These are phyloP conservation scores for Pleurotus tuoliensis DNA, from an alignment of 768 basidiomycete species.

Conservation along the genomic window DNA sequence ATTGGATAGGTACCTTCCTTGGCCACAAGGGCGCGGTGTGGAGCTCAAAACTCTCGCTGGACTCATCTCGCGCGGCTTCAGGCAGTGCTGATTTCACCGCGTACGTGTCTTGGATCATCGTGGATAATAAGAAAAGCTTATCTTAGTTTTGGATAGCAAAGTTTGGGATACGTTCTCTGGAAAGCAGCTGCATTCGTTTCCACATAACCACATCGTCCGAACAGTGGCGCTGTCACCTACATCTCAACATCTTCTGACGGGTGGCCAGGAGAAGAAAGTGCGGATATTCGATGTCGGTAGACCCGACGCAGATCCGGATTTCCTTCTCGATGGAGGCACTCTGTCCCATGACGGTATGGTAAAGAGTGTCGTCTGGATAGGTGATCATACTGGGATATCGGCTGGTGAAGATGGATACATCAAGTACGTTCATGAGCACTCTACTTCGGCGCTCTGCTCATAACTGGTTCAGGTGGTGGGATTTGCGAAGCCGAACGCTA, in stretches of 20 bases:
- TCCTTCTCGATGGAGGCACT: constrained; percentile 59
- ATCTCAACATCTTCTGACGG: constrained; percentile 71
- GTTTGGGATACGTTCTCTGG: constrained; percentile 96
- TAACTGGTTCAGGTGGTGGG: constrained; percentile 80
- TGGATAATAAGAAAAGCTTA: neutral
- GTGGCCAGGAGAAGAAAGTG: constrained; percentile 97
- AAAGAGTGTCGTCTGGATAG: constrained; percentile 92
- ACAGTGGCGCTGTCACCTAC: constrained; percentile 83
- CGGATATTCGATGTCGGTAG: constrained; percentile 87
- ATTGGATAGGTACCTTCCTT: constrained; percentile 95
- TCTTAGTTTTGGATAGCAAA: constrained; percentile 51
- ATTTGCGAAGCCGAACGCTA: constrained; percentile 73
- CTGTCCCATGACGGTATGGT: constrained; percentile 85
- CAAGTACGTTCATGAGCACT: constrained; percentile 51
- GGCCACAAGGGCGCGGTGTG: constrained; percentile 96
- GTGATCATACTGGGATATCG: constrained; percentile 80
- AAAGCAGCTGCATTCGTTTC: constrained; percentile 86
- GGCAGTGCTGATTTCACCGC: constrained; percentile 98
- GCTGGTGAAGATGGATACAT: constrained; percentile 91
- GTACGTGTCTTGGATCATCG: constrained; percentile 42
- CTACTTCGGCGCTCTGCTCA: constrained; percentile 13
- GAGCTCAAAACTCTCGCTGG: constrained; percentile 87
- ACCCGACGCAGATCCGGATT: constrained; percentile 84
- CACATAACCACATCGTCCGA: constrained; percentile 97
- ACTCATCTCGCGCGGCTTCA: constrained; percentile 83